A percentile compares a stretch with the other conserved stretches of the same genome.
These are phyloP conservation scores for Sicyos edulis DNA, from an alignment of 306 rosid genomes.

Conservation along the genomic window DNA sequence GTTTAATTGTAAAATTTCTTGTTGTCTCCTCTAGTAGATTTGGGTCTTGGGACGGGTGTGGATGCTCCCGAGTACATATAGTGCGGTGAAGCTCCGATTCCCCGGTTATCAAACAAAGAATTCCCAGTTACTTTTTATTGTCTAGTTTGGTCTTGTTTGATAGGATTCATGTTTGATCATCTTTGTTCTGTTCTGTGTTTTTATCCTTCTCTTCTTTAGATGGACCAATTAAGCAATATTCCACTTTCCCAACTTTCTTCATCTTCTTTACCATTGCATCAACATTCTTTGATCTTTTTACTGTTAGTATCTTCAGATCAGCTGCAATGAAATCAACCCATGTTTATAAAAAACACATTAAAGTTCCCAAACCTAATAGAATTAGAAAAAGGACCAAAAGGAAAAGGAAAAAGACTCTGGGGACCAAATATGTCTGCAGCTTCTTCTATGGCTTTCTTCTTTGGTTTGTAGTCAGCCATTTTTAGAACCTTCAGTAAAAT, in stretches of 20 bases:
- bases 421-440: background rate
- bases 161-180: background rate
- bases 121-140: background rate
- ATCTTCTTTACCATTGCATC: background rate
- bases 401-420: background rate
- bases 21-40: no score
- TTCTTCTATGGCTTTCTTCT: background rate
- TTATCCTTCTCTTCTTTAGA: background rate
- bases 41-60: no score
- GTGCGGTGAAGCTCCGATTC: no score
- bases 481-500: no score
- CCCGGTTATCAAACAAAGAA: no score
- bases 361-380: background rate
- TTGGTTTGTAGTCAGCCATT: background rate
- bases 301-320: background rate
- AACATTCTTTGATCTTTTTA: background rate
- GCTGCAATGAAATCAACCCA: conserved; percentile 3
- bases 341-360: background rate
- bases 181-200: background rate
- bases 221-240: background rate
- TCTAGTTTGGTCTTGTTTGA: background rate
- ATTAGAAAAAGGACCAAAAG: background rate
- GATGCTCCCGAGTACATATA: no score
- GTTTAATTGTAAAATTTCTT: no score
- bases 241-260: background rate